Conservation (phyloP, 371 early-diverging fungal species). For the Syncephalastrum contaminatum region DNA sequence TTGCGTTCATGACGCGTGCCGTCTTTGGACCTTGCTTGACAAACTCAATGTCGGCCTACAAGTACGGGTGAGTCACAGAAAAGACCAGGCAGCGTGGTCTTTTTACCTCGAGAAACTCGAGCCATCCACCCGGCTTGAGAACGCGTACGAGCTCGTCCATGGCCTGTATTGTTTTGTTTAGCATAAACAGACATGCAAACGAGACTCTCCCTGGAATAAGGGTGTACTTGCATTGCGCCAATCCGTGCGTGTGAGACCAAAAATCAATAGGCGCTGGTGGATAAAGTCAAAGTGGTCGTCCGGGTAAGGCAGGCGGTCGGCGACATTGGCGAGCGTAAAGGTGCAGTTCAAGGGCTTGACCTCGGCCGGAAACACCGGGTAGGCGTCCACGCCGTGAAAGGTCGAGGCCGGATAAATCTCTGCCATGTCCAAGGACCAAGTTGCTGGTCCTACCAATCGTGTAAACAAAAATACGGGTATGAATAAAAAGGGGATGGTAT, state of each 20-base stretch:
- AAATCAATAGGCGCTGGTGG: constrained; percentile 44
- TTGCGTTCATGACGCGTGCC: constrained; percentile 2
- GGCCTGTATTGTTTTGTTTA: background rate
- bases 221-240: constrained; percentile 27
- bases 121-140: constrained; percentile 21
- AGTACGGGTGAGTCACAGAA: background rate
- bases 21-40: constrained; percentile 10
- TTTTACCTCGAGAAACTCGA: constrained; percentile 20
- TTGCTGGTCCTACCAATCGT: constrained; percentile 38
- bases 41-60: constrained; percentile 6
- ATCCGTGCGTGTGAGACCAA: constrained; percentile 26
- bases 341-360: constrained; percentile 29
- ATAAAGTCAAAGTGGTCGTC: constrained; percentile 56
- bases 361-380: constrained; percentile 12
- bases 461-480: constrained; percentile 44
- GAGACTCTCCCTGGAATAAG: background rate
- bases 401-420: constrained; percentile 17
- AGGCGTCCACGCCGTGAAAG: constrained; percentile 22
- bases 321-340: constrained; percentile 52
- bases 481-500: constrained; percentile 26
- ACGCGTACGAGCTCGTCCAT: constrained; percentile 14
- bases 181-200: background rate
- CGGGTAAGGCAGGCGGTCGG: constrained; percentile 51
- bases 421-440: constrained; percentile 23
- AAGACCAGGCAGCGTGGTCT: background rate